Evolutionary conservation across 2,329 filamentous ascomycete species (phyloP).

Genomic region (Lecanicillium sp.): DNA sequence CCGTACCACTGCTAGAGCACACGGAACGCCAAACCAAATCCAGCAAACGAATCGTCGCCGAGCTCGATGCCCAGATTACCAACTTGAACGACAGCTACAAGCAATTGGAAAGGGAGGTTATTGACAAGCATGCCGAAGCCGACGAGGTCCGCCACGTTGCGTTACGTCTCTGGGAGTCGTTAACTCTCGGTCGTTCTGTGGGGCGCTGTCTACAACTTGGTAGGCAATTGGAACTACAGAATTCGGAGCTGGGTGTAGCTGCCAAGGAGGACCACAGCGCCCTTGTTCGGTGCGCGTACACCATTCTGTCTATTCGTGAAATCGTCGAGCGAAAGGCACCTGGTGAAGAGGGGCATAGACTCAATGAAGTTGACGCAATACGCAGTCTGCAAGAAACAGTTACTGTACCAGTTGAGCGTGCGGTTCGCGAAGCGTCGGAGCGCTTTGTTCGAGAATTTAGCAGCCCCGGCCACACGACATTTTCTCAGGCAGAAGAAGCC

Average conservation of each 20-base stretch:
- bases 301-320: slow-evolving; percentile 67
- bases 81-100: slow-evolving; percentile 78
- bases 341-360: slow-evolving; percentile 67
- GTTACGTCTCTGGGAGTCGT: slow-evolving; percentile 70
- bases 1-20: slow-evolving; percentile 71
- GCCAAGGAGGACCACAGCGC: slow-evolving; percentile 66
- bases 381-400: slow-evolving; percentile 62
- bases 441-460: slow-evolving; percentile 79
- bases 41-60: slow-evolving; percentile 62
- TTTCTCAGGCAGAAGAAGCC: slow-evolving; percentile 63
- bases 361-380: slow-evolving; percentile 68
- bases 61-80: slow-evolving; percentile 73
- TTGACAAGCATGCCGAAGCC: slow-evolving; percentile 76
- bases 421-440: slow-evolving; percentile 65
- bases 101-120: slow-evolving; percentile 78
- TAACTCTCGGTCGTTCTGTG: slow-evolving; percentile 69
- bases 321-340: slow-evolving; percentile 59
- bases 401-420: slow-evolving; percentile 63
- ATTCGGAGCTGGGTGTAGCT: slow-evolving; percentile 51
- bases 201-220: slow-evolving; percentile 74
- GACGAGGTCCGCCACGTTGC: slow-evolving; percentile 74
- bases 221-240: slow-evolving; percentile 79
- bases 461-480: slow-evolving; percentile 50
- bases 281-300: slow-evolving; percentile 75
- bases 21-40: slow-evolving; percentile 68